Evolutionary conservation across 2,329 filamentous ascomycete species (phyloP).

Genomic region (Aciculosporium take): DNA sequence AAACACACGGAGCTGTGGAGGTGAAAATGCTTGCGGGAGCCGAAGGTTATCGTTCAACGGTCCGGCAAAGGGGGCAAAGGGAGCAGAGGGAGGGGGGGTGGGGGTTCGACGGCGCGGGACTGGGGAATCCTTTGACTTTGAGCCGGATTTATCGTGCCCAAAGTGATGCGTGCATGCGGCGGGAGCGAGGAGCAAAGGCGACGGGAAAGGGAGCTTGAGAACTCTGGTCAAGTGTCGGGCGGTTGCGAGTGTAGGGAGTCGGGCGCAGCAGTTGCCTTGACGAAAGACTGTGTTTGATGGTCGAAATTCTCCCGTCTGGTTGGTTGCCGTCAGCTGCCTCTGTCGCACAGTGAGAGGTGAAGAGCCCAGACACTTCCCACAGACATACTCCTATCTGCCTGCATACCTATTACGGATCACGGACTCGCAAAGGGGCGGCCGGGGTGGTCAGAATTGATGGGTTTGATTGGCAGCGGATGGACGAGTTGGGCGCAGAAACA

Average conservation of each 20-base stretch:
- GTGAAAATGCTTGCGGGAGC: not conserved
- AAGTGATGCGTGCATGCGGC: not conserved
- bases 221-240: not conserved
- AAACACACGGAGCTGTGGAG: not conserved
- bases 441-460: no score
- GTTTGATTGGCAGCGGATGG: no score
- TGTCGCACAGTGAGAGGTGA: no score
- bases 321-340: not conserved
- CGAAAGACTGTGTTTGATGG: not conserved
- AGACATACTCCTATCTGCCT: no score
- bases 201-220: not conserved
- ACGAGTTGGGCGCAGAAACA: no score
- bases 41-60: not conserved
- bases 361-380: no score
- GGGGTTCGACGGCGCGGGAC: not conserved
- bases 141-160: not conserved
- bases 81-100: not conserved
- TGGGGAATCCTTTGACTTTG: not conserved
- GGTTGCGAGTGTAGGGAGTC: not conserved
- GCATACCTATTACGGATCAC: no score
- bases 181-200: not conserved
- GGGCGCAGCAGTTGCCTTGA: not conserved
- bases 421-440: no score
- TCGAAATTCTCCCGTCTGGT: not conserved
- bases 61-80: not conserved